Evolutionary conservation across 2,329 filamentous ascomycete genomes (phyloP).

Genomic region (Sordariomycetes sp.): DNA sequence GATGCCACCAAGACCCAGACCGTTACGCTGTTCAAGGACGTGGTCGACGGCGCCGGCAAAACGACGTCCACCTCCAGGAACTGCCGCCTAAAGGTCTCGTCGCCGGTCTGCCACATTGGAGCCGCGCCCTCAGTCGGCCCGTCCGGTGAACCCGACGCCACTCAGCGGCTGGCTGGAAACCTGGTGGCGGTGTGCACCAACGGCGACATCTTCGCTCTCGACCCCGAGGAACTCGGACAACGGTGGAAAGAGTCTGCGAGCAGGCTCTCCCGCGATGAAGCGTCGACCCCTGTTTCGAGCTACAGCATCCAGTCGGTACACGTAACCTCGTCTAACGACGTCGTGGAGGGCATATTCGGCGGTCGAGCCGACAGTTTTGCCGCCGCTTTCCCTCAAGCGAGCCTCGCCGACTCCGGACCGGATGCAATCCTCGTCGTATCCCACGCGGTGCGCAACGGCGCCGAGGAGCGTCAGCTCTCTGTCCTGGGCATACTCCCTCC

Average conservation of each 20-base stretch:
- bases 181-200: conserved; percentile 48
- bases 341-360: conserved; percentile 43
- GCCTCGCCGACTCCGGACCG: conserved; percentile 19
- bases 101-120: conserved; percentile 4
- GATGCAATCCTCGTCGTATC: conserved; percentile 40
- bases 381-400: conserved; percentile 7
- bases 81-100: conserved; percentile 9
- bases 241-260: conserved; percentile 35
- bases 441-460: conserved; percentile 9
- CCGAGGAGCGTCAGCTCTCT: conserved; percentile 18
- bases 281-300: conserved; percentile 17
- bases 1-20: conserved; percentile 32
- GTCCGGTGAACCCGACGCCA: background rate
- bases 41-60: conserved; percentile 37
- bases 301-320: conserved; percentile 40
- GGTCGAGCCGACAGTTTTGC: conserved; percentile 31
- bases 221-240: conserved; percentile 40
- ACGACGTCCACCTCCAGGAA: conserved; percentile 39
- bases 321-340: conserved; percentile 32
- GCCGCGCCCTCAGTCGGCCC: background rate
- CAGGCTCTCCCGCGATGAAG: conserved; percentile 28
- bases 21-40: conserved; percentile 50
- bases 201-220: conserved; percentile 50
- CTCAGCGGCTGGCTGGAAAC: conserved; percentile 6
- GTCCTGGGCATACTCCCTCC: conserved; percentile 17